Base-by-base conservation (phyloP, 73 alveolate species). In the Halteria grandinella region DNA sequence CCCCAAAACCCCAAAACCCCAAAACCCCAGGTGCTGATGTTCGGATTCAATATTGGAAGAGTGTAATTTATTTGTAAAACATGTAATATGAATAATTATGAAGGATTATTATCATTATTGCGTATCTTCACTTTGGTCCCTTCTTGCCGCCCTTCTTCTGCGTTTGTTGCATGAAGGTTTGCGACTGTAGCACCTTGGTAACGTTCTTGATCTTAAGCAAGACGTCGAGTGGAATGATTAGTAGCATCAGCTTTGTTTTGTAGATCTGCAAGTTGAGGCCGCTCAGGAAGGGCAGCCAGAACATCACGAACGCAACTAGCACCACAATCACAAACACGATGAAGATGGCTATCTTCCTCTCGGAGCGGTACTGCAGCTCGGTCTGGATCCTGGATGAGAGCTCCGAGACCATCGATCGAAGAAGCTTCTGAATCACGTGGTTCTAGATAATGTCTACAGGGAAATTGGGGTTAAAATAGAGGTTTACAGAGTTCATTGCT, bases 231-330 rank as follows among this genome's bases (percentile, higher is more conserved):
- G 79, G 77, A 31, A 75, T 58, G 21, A 59, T 75, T 58, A 75
- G 25, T 3, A 58, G 47, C 87, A 75, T 75, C 4, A 62, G 60
- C 55, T 75, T 75, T 20, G 85, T 75, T 44, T 58, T 75, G 32
- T 43, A 58, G 10, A 75, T 58, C 41, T 75, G 29, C 40, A 25
- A 47, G 71, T 58, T 55, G 11, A 75, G 58, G 1, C 87, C 79
- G 27, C 47, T 75, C 20, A 75, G 24, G 58, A 75, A 75, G 17
- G 87, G 87, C 31, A 75, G 18, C 87, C 87, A 75, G 36, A 75
- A 32, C 0, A 45, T 48, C 4, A 75, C 23, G 72, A 75, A 75
- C 25, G 79, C 39, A 10, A 75, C 27, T 11, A 75, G 72, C 4
- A 75, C 10, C 1, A 41, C 79, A 11, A 75, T 55, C 14, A 59